Evolutionary conservation across 2,329 filamentous ascomycete genomes (phyloP).

Genomic region (Alternaria incomplexa): DNA sequence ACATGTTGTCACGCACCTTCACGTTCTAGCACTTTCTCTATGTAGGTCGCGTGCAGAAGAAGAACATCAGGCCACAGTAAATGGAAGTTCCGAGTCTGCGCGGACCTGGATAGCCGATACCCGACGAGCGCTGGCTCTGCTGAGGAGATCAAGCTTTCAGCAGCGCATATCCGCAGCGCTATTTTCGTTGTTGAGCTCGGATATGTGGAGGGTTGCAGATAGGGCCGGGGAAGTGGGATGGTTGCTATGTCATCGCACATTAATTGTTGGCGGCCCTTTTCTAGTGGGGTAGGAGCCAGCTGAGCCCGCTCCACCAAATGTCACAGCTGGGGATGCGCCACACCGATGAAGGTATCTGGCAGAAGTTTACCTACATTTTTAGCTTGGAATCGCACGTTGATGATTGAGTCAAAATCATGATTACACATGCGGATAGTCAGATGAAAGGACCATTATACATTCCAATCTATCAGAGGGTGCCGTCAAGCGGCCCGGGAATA

Average conservation of each 20-base stretch:
- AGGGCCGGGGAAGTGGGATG: slow-evolving; percentile 17
- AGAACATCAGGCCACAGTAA: slow-evolving; percentile 23
- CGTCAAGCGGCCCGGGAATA: not conserved
- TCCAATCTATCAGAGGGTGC: slow-evolving; percentile 3
- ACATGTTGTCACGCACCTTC: slow-evolving; percentile 12
- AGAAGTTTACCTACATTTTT: not conserved
- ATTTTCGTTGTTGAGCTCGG: slow-evolving; percentile 45
- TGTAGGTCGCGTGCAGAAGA: slow-evolving; percentile 13
- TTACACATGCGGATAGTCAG: not conserved
- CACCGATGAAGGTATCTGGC: not conserved
- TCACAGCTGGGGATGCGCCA: not conserved
- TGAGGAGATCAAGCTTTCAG: slow-evolving; percentile 15
- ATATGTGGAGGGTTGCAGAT: slow-evolving; percentile 29
- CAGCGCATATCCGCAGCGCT: slow-evolving; percentile 33
- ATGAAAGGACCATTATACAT: not conserved
- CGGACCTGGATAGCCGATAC: slow-evolving; percentile 24
- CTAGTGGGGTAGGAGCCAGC: slow-evolving; percentile 13
- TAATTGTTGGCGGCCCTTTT: slow-evolving; percentile 21
- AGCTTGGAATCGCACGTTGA: not conserved
- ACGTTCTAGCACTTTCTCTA: slow-evolving; percentile 9
- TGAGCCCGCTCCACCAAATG: not conserved
- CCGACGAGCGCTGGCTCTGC: slow-evolving; percentile 13
- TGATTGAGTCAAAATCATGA: not conserved
- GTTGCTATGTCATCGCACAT: slow-evolving; percentile 29
- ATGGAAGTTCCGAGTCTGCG: not conserved